Conservation (phyloP, 2,329 filamentous ascomycete genomes). For the Alternaria dauci region DNA sequence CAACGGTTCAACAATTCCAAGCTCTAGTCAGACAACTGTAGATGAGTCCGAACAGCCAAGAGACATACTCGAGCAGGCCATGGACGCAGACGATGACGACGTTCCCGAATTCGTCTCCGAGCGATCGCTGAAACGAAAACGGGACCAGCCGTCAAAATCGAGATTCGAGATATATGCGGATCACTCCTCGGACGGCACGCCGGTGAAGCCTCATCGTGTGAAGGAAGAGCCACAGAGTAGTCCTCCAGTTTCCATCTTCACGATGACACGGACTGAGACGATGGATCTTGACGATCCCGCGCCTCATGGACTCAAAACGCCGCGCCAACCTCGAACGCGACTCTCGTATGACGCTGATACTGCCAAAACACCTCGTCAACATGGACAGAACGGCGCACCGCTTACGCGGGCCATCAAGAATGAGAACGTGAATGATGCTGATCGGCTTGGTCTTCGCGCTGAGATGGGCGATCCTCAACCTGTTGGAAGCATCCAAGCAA, state of each 20-base stretch:
- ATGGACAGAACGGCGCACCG: conserved; percentile 43
- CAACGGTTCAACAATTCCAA: conserved; percentile 23
- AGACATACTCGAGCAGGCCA: conserved; percentile 9
- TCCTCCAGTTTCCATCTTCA: conserved; percentile 24
- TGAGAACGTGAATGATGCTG: conserved; percentile 11
- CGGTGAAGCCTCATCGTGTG: conserved; percentile 45
- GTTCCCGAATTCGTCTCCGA: conserved; percentile 54
- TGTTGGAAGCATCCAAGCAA: conserved; percentile 18
- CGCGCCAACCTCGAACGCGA: conserved; percentile 27
- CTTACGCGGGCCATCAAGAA: conserved; percentile 29
- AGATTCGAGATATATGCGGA: conserved; percentile 31
- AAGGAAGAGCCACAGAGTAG: conserved; percentile 54
- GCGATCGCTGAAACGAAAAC: conserved; percentile 56
- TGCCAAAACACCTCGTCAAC: conserved; percentile 28
- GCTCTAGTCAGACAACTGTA: conserved; percentile 58
- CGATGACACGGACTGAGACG: conserved; percentile 48
- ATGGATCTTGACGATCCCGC: conserved; percentile 56
- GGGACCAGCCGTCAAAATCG: conserved; percentile 25
- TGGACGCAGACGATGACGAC: conserved; percentile 42
- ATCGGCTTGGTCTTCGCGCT: not conserved
- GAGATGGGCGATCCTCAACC: not conserved
- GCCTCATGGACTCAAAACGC: conserved; percentile 41
- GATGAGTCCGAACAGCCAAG: conserved; percentile 40
- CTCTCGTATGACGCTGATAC: conserved; percentile 18
- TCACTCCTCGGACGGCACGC: conserved; percentile 40